Evolutionary conservation across 352 stramenopile genomes (phyloP).

Genomic region (Poterioochromonas sp.): DNA sequence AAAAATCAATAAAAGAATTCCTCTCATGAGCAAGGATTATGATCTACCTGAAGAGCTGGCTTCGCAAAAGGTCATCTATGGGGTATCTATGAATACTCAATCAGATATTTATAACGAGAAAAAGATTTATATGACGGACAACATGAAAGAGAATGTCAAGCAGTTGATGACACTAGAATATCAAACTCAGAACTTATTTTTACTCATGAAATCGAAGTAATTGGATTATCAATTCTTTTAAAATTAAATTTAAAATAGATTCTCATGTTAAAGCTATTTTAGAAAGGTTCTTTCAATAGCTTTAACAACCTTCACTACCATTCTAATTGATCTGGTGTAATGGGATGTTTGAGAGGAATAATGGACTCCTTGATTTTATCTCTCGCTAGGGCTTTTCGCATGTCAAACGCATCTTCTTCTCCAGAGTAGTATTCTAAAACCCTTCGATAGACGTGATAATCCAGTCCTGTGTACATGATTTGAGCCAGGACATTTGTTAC

Average conservation of each 20-base stretch:
- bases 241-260: too few relatives aligned
- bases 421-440: conserved; percentile 83
- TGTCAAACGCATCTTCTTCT: conserved; percentile 79
- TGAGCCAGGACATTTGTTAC: conserved; percentile 84
- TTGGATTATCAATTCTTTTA: too few relatives aligned
- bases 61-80: background rate
- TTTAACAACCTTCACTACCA: conserved; percentile 43
- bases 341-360: conserved; percentile 67
- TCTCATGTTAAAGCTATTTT: too few relatives aligned
- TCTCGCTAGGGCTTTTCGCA: conserved; percentile 75
- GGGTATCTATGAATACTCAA: background rate
- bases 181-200: background rate
- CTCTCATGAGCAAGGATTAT: background rate
- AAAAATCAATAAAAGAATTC: background rate
- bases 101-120: background rate
- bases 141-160: background rate
- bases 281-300: too few relatives aligned
- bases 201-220: background rate
- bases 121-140: conserved; percentile 14
- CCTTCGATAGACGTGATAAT: conserved; percentile 76
- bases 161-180: background rate
- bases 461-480: conserved; percentile 80
- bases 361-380: conserved; percentile 77
- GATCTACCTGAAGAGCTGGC: background rate
- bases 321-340: conserved; percentile 65